phyloP scores from a whole-genome alignment of 148 eudicot genomes.

The Chenopodium formosanum region DNA sequence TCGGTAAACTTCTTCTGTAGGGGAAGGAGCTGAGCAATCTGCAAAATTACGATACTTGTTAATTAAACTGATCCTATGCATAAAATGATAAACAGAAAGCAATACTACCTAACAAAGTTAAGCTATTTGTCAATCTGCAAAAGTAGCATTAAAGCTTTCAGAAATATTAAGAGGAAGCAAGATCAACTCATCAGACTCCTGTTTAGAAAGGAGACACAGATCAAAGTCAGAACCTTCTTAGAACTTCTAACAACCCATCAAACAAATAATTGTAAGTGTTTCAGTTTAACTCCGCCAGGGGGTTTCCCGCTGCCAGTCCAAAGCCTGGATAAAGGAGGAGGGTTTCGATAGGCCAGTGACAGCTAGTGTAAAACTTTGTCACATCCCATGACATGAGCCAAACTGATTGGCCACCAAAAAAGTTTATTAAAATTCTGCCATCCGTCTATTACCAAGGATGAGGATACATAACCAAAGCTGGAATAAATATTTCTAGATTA shows the following conservation, averaged over 20 bases:
- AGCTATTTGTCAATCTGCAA: neutral
- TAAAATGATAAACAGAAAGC: too few species aligned
- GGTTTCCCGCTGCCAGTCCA: too few species aligned
- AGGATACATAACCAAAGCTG: neutral
- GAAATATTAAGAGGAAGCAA: neutral
- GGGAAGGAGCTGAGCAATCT: conserved; percentile 78
- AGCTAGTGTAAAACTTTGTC: too few species aligned
- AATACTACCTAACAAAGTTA: conserved; percentile 23
- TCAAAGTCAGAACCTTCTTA: neutral
- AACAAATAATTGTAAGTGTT: neutral
- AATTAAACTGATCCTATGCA: neutral
- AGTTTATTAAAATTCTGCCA: too few species aligned
- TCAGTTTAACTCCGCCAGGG: too few species aligned
- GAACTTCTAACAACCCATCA: neutral
- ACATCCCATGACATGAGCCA: too few species aligned
- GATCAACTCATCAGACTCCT: neutral
- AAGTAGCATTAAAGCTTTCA: neutral
- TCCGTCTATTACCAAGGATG: neutral
- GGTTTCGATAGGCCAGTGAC: too few species aligned
- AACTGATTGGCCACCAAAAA: too few species aligned
- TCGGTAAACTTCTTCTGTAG: conserved; percentile 72
- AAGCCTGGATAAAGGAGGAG: too few species aligned
- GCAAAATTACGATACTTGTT: conserved; percentile 13
- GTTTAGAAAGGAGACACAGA: neutral
- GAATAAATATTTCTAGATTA: neutral